A percentile compares a stretch with the other conserved stretches of the same genome.
These are phyloP conservation scores for Anacardium occidentale DNA, from an alignment of 345 rosid genomes.

Conservation along the genomic window DNA sequence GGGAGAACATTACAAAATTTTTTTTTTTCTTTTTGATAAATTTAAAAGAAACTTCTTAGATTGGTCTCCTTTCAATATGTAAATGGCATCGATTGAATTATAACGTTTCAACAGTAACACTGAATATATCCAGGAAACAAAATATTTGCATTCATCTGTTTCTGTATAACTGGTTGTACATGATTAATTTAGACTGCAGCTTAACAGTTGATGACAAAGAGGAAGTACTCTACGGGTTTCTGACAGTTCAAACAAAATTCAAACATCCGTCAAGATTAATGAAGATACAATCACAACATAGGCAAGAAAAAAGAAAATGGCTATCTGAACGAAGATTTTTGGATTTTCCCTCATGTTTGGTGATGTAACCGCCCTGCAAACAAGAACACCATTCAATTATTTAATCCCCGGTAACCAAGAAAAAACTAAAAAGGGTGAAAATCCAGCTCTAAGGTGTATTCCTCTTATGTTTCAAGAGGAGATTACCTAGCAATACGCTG, in stretches of 20 bases:
- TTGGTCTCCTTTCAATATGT: too few relatives aligned
- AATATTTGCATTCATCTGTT: slow-evolving; percentile 8
- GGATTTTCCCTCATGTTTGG: slow-evolving; percentile 99
- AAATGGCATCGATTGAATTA: background rate
- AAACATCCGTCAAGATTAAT: slow-evolving; percentile 86
- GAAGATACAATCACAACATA: slow-evolving; percentile 95
- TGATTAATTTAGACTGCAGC: background rate
- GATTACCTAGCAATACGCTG: slow-evolving; percentile 87
- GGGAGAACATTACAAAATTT: too few relatives aligned
- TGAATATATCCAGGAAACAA: too few relatives aligned
- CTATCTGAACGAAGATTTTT: slow-evolving; percentile 80
- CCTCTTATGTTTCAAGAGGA: slow-evolving; percentile 2
- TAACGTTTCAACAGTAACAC: too few relatives aligned
- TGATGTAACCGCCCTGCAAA: slow-evolving; percentile 89
- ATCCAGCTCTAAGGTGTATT: background rate
- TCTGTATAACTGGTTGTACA: slow-evolving; percentile 20
- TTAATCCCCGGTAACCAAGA: background rate
- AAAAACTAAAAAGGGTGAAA: background rate
- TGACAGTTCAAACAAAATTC: slow-evolving; percentile 23
- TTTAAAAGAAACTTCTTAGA: too few relatives aligned
- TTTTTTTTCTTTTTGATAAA: too few relatives aligned
- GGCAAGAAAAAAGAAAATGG: slow-evolving; percentile 82
- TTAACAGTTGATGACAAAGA: slow-evolving; percentile 8
- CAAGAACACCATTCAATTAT: slow-evolving; percentile 11
- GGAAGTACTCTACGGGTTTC: background rate